Conservation (phyloP, 1,139 yeast genomes). For the Pichia sp. region DNA sequence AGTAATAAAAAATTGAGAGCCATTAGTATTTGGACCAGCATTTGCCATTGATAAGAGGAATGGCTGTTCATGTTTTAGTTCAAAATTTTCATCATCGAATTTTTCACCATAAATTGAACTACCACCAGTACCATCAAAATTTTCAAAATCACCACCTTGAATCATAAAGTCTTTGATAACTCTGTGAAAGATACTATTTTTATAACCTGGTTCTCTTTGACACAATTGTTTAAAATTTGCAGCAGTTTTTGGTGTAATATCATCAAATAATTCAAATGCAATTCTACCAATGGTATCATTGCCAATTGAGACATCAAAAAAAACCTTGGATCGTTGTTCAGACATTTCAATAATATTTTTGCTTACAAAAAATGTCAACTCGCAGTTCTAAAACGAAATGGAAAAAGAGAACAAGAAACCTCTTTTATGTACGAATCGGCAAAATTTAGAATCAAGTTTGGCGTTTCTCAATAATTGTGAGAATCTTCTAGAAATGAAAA, state of each 20-base stretch:
- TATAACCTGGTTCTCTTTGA: constrained; percentile 87
- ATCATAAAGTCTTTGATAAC: constrained; percentile 89
- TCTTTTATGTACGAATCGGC: neutral
- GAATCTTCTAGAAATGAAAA: constrained; percentile 1
- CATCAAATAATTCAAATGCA: constrained; percentile 68
- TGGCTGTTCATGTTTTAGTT: constrained; percentile 70
- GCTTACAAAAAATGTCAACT: neutral
- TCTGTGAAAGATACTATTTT: constrained; percentile 82
- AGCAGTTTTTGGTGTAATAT: constrained; percentile 85
- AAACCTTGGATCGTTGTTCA: constrained; percentile 44
- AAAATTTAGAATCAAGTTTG: neutral
- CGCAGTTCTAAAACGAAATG: neutral
- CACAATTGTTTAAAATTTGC: constrained; percentile 89
- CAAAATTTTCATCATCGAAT: constrained; percentile 89
- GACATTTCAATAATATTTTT: neutral
- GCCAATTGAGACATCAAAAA: constrained; percentile 67
- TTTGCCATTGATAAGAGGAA: constrained; percentile 93
- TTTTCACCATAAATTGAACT: constrained; percentile 93
- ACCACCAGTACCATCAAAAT: constrained; percentile 87
- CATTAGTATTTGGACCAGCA: constrained; percentile 92
- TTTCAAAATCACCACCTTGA: constrained; percentile 96
- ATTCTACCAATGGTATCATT: constrained; percentile 63
- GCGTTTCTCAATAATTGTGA: neutral
- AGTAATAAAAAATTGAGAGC: constrained; percentile 90
- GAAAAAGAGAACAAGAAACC: neutral